Conservation (phyloP, 2,329 filamentous ascomycete genomes). For the Hypoxylon sp. region DNA sequence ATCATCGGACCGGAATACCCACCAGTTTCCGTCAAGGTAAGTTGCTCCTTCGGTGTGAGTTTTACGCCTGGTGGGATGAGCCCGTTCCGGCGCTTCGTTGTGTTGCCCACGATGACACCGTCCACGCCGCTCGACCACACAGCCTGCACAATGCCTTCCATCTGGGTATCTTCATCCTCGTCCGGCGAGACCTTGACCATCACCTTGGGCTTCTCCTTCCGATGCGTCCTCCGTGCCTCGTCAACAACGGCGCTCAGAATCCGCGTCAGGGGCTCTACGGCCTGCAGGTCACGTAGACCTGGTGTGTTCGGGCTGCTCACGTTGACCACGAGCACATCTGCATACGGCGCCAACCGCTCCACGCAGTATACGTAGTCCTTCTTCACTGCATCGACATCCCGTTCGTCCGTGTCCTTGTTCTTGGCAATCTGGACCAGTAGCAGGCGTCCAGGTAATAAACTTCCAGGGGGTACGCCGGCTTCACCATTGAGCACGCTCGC, state of each 20-base stretch:
- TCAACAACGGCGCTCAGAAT: constrained; percentile 87
- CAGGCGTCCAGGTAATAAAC: constrained; percentile 79
- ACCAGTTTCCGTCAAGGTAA: constrained; percentile 80
- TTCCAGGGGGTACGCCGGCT: constrained; percentile 85
- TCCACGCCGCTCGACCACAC: constrained; percentile 89
- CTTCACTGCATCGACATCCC: constrained; percentile 84
- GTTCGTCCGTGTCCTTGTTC: constrained; percentile 92
- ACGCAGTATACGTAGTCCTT: constrained; percentile 93
- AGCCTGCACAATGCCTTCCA: constrained; percentile 89
- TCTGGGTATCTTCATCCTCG: constrained; percentile 87
- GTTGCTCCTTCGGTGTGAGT: constrained; percentile 76
- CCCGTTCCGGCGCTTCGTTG: constrained; percentile 85
- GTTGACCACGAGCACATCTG: constrained; percentile 97
- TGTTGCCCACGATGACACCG: constrained; percentile 97
- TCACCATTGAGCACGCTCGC: constrained; percentile 81
- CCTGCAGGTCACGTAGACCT: constrained; percentile 88
- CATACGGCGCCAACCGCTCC: constrained; percentile 83
- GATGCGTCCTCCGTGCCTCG: constrained; percentile 77
- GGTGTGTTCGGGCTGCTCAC: constrained; percentile 98
- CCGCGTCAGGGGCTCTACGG: constrained; percentile 83
- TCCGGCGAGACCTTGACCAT: constrained; percentile 99
- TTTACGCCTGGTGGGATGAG: constrained; percentile 76
- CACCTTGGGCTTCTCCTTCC: constrained; percentile 82
- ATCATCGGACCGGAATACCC: constrained; percentile 93
- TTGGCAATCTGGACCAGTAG: constrained; percentile 95